phyloP scores from a whole-genome alignment of 352 stramenopile genomes.

The Globisporangium sylvaticum region DNA sequence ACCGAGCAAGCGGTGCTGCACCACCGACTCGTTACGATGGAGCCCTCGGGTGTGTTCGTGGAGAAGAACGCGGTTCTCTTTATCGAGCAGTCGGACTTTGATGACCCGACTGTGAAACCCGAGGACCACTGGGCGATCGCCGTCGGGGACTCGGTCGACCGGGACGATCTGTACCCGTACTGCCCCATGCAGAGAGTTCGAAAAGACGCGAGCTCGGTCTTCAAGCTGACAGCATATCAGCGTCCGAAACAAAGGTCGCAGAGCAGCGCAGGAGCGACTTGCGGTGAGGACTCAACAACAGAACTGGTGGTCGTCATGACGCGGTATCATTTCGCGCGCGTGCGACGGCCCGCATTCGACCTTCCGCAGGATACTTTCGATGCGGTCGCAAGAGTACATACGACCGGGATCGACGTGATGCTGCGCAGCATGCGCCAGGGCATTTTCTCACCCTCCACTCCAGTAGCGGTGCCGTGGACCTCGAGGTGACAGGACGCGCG shows the following conservation, averaged over 20 bases:
- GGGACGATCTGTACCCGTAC: constrained; percentile 20
- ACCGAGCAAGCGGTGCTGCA: constrained; percentile 3
- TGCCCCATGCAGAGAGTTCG: constrained; percentile 12
- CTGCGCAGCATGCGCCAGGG: constrained; percentile 4
- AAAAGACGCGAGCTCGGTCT: constrained; percentile 19
- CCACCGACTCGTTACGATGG: neutral
- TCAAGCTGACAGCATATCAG: constrained; percentile 2
- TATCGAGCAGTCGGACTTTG: constrained; percentile 13
- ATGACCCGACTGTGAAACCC: neutral
- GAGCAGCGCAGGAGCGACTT: neutral
- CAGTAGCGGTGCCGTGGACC: neutral
- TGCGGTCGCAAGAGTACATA: neutral
- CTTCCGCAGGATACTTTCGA: neutral
- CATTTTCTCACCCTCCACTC: neutral
- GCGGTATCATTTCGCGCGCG: neutral
- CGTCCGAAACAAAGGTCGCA: neutral
- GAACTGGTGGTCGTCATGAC: constrained; percentile 11
- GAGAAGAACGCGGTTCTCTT: constrained; percentile 9
- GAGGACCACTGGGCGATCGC: constrained; percentile 7
- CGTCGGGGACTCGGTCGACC: constrained; percentile 8
- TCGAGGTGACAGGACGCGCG: neutral
- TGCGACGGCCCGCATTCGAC: constrained; percentile 1
- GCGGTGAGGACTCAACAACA: neutral
- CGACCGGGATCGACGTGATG: constrained; percentile 7
- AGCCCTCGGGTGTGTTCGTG: neutral